Conservation (phyloP, 192 early-diverging fungal genomes). For the Backusella morwellensis region DNA sequence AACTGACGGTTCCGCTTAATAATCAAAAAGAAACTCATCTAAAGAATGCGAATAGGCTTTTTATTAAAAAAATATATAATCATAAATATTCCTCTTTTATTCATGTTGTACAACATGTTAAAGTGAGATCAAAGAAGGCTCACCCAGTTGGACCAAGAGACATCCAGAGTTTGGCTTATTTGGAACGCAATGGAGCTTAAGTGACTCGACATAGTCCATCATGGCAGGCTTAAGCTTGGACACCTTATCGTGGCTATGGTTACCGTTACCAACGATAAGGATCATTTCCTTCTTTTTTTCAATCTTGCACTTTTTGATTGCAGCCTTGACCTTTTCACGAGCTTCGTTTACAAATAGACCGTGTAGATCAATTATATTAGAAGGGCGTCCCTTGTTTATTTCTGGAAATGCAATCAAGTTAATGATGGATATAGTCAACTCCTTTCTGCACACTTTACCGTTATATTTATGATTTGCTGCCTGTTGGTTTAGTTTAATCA, state of each 20-base stretch:
- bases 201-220: not conserved
- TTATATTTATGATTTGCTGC: not conserved
- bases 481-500: not conserved
- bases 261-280: not conserved
- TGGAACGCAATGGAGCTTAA: not conserved
- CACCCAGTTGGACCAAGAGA: not conserved
- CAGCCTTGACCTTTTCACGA: not conserved
- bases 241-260: not conserved
- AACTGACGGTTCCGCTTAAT: too few species aligned
- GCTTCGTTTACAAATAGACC: not conserved
- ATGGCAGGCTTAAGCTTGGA: not conserved
- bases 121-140: not conserved
- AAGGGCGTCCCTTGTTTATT: not conserved
- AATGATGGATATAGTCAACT: not conserved
- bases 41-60: not conserved
- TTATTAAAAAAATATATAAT: not conserved
- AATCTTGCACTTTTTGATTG: not conserved
- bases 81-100: not conserved
- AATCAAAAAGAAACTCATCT: too few species aligned
- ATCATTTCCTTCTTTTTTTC: not conserved
- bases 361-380: not conserved
- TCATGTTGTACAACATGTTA: not conserved
- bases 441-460: not conserved
- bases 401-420: not conserved
- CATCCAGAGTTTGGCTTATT: not conserved